These are phyloP conservation scores for Pseudodiploospora longispora DNA, from an alignment of 2,329 filamentous ascomycete genomes.

Conservation along the genomic window DNA sequence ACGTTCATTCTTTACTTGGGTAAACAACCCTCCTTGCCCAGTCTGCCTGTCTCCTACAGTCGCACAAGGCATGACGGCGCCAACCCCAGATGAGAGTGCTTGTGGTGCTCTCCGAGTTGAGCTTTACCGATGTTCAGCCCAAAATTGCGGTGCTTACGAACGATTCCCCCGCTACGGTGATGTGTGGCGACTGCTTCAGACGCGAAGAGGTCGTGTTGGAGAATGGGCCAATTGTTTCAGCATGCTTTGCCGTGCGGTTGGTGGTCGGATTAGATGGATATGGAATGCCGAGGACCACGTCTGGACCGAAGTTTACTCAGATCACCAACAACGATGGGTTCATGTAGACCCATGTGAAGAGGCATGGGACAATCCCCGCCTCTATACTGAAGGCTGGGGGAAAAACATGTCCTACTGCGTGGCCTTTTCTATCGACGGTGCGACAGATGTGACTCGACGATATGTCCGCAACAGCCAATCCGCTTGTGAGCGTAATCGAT, in stretches of 20 bases:
- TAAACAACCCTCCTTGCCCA: constrained; percentile 87
- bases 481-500: constrained; percentile 66
- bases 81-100: constrained; percentile 81
- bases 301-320: constrained; percentile 96
- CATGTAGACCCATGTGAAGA: constrained; percentile 94
- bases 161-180: constrained; percentile 92
- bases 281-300: constrained; percentile 98
- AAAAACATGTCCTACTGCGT: constrained; percentile 97
- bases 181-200: constrained; percentile 86
- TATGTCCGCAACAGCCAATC: constrained; percentile 66
- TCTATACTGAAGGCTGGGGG: constrained; percentile 92
- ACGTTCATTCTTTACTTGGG: constrained; percentile 88
- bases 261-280: constrained; percentile 87
- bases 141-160: constrained; percentile 69
- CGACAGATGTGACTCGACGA: constrained; percentile 56
- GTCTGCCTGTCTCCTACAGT: constrained; percentile 77
- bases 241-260: constrained; percentile 92
- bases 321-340: constrained; percentile 90
- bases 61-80: constrained; percentile 72
- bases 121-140: constrained; percentile 76
- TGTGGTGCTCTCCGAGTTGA: constrained; percentile 83
- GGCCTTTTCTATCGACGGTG: constrained; percentile 86
- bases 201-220: constrained; percentile 74
- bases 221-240: constrained; percentile 99
- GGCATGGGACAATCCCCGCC: constrained; percentile 84